phyloP scores from a whole-genome alignment of 345 rosid species.

The Moricandia moricandioides region DNA sequence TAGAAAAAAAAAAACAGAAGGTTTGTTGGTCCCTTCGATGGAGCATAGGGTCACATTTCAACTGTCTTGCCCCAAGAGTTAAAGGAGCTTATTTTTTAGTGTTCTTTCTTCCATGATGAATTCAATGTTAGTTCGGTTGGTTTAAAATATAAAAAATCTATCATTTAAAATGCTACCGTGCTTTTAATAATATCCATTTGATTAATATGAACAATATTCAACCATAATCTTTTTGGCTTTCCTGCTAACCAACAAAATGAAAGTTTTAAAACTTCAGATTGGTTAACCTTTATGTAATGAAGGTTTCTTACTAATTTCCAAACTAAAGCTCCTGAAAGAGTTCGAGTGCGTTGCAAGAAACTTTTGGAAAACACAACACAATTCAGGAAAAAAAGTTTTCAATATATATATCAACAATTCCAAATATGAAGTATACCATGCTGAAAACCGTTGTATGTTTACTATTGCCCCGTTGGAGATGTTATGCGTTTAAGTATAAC shows the following conservation, averaged over 20 bases:
- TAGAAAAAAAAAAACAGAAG: conserved; percentile 9
- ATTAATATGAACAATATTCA: not conserved
- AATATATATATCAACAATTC: not conserved
- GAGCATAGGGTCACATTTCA: conserved; percentile 38
- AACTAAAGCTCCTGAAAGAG: not conserved
- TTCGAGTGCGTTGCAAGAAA: not conserved
- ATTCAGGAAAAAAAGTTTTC: not conserved
- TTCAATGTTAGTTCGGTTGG: conserved; percentile 25
- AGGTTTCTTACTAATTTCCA: too few relatives aligned
- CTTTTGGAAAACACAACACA: not conserved
- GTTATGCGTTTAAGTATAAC: not conserved
- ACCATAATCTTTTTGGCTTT: not conserved
- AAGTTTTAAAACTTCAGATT: not conserved
- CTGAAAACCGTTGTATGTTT: not conserved
- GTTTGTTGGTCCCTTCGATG: conserved; percentile 34
- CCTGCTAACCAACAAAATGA: conserved; percentile 2
- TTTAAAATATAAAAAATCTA: not conserved
- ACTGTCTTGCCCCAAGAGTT: conserved; percentile 39
- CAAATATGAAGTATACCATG: not conserved
- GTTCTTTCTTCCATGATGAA: conserved; percentile 25
- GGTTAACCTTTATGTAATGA: too few relatives aligned
- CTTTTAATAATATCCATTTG: conserved; percentile 6
- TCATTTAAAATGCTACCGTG: not conserved
- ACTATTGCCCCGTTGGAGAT: not conserved
- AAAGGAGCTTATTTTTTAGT: conserved; percentile 20